Evolutionary conservation across 345 rosid species (phyloP), one percentile per base, ranked within the genome.

Genomic region (Hevea brasiliensis): DNA sequence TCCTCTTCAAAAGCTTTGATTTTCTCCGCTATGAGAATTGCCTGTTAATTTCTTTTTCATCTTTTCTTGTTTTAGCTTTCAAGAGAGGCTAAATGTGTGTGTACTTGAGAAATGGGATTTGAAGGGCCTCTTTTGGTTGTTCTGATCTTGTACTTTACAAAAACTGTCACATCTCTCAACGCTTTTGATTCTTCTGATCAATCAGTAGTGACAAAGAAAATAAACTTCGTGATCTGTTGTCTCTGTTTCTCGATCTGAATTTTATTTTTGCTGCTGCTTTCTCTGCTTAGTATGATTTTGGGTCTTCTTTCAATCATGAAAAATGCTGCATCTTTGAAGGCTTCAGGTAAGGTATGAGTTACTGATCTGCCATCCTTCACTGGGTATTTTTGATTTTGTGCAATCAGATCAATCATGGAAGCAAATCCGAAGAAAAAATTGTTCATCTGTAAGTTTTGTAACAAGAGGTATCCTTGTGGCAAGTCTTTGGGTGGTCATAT

Each of bases 401-500:
- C 67, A 54, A 74, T 64, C 41, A 55, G 75, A 77, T 79, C 74
- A 64, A 73, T 24, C 37, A 87, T 90, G 96, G 96, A 91, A 65
- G 68, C 78, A 60, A 82, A 59, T 83, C 84, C 79, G 67, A 85
- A 83, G 84, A 88, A 77, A 86, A 85, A 81, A 78, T 92, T 67
- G 71, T 67, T 85, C 67, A 84, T 81, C 27, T 93, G 98, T 83
- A 93, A 85, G 87, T 87, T 68, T 76, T 89, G 98, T 82, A 79
- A 79, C 85, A 93, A 87, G 85, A 86, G 80, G 74, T 93, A 81
- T 59, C 84, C 90, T 14, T 89, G 95, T 78, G 97, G 95, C 35
- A 93, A 91, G 84, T 89, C 97, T 64, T 85, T 93, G 18, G 97
- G 98, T 50, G 95, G 98, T 65, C 98, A 93, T 78, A 86, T 93